Conservation (phyloP, 495 filamentous ascomycete species). For the Immersiella caudata region DNA sequence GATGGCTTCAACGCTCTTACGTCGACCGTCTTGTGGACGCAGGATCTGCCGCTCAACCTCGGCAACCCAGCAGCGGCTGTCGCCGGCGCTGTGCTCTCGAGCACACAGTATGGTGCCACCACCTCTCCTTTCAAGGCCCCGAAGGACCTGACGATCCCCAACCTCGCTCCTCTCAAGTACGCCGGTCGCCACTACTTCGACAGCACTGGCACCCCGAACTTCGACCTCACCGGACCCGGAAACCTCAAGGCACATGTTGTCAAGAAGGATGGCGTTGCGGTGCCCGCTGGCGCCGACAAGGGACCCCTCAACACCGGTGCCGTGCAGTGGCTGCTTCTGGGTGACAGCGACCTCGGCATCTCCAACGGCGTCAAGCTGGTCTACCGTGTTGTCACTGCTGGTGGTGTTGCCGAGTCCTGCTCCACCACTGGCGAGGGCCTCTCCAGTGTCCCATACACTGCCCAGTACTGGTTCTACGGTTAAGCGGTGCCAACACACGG, state of each 20-base stretch:
- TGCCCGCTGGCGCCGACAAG: slow-evolving; percentile 52
- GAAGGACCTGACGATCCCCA: slow-evolving; percentile 36
- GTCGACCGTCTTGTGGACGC: slow-evolving; percentile 36
- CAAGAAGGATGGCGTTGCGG: slow-evolving; percentile 53
- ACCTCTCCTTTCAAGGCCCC: slow-evolving; percentile 46
- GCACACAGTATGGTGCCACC: slow-evolving; percentile 34
- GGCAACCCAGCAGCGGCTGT: slow-evolving; percentile 30
- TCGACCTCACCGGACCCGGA: slow-evolving; percentile 51
- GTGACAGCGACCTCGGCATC: slow-evolving; percentile 44
- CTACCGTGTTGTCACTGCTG: slow-evolving; percentile 69
- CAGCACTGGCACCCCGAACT: slow-evolving; percentile 52
- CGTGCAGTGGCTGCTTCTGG: slow-evolving; percentile 68
- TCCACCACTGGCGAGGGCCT: slow-evolving; percentile 43
- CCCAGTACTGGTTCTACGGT: slow-evolving; percentile 73
- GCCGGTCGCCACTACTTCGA: slow-evolving; percentile 73
- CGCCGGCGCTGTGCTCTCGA: slow-evolving; percentile 39
- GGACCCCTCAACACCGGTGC: slow-evolving; percentile 52
- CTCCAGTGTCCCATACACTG: slow-evolving; percentile 63
- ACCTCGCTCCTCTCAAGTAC: slow-evolving; percentile 35
- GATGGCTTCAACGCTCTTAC: slow-evolving; percentile 38
- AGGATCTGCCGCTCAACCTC: slow-evolving; percentile 44
- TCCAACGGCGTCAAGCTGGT: slow-evolving; percentile 56
- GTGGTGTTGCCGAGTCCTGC: slow-evolving; percentile 58
- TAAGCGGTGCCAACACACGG: slow-evolving; percentile 15
- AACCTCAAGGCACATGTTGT: slow-evolving; percentile 43